Evolutionary conservation across 345 rosid species (phyloP), one percentile per base, ranked within the genome.

Genomic region (Orychophragmus violaceus): DNA sequence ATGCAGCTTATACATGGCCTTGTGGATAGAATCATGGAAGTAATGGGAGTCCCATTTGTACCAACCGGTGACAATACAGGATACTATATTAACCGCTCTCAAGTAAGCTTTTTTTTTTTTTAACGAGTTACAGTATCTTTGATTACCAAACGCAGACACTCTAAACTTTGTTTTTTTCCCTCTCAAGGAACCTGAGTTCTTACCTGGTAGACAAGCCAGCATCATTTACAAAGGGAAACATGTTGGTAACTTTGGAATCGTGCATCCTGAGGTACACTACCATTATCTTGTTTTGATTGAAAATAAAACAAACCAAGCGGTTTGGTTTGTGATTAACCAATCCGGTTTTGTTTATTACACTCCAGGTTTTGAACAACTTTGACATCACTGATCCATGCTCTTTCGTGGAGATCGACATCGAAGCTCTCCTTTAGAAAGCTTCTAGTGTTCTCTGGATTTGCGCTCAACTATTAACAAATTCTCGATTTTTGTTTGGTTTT

Each of bases 1-100:
- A 33, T 45, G 76, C 87, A 94, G 99, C 70, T 84, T 71, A 90
- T 94, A 59, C 99, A 94, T 75, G 80, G 96, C 68, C 82, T 94
- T 33, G 87, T 88, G 8, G 97, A 88, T 77, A 83, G 95, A 78
- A 66, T 94, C 28, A 88, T 94, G 96, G 79, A 48, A 22, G 53
- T 48, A 19, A 48, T 48, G 53, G 53, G 91, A 81, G 17, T 82
- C 49, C 81, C 89, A 36, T 90, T 90, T 79, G 85, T 80, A 23
- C 79, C 82, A 16, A 70, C 62, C 18, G 76, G 82, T 52, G 76
- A 85, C 64, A 67, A 61, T 37, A 52, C 79, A 0, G 99, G 95
- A 28, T 94, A 94, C 68, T 80, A 72, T 73, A 82, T 87, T 59
- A 70, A 81, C 68, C 49, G 24, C 51, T 88, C 92, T 41, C 79